Evolutionary conservation across 257 asterid species (phyloP), one percentile per base, ranked within the genome.

Genomic region (Lavandula angustifolia): DNA sequence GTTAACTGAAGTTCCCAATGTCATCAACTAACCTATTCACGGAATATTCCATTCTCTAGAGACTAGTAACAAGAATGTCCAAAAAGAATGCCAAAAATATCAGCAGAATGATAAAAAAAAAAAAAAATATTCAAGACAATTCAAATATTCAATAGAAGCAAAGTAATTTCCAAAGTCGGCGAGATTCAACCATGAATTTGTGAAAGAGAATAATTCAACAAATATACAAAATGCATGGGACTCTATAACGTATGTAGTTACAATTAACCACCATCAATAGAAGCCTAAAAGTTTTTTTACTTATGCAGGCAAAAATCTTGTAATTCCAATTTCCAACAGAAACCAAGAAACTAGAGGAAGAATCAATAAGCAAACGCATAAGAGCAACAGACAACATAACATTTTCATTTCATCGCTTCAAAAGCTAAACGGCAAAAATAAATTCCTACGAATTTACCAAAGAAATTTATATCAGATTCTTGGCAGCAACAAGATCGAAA

Each of bases 271-370:
- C 40, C 54, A 2, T 54, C 33, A 38, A 54, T 12, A 18, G 58
- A 54, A 56, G 7, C 38, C 40, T 42, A 33, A n/a, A 7, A 3
- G 3, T 14, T 41, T 3, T 11, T 22, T 22, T 41, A 31, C 16
- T 9, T 7, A 52, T 2, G 62, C 18, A 54, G 12, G 6, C 16
- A 6, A 54, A 60, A 11, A 9, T 2, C 29, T n/a, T 22, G 51
- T 49, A 44, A 54, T 62, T 53, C 44, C 53, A 16, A 16, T 38
- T 40, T 58, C 17, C 37, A 44, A 29, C 53, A 16, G 60, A 50
- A 42, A 6, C 43, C 44, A 27, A 52, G 11, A 52, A 69, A 29
- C 12, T 9, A 9, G 18, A 41, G 42, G 13, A 9, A 7, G 17
- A 31, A 46, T 27, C 9, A 38, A 49, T 27, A 35, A 54, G 31